phyloP scores from a whole-genome alignment of 306 rosid genomes.

The Fragaria vesca region DNA sequence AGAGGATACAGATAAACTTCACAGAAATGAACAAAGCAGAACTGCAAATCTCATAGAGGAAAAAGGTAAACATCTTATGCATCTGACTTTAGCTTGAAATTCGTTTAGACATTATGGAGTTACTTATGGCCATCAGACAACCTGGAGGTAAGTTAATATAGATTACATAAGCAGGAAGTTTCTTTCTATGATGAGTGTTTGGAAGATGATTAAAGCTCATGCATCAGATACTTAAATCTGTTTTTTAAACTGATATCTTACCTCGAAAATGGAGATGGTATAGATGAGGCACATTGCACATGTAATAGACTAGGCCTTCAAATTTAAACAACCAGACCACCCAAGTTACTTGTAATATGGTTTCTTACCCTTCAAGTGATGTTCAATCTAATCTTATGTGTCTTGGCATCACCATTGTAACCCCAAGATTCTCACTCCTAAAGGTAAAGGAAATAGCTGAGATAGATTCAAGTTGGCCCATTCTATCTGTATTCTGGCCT shows the following conservation, averaged over 20 bases:
- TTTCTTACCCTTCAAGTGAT: background rate
- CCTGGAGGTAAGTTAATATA: background rate
- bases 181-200: constrained; percentile 2
- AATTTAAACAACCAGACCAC: background rate
- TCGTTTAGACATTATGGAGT: background rate
- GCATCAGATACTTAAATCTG: background rate
- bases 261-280: background rate
- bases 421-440: no score
- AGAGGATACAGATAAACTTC: constrained; percentile 52
- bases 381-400: background rate
- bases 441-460: no score
- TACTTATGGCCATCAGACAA: background rate
- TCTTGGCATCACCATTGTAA: no score
- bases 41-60: constrained; percentile 50
- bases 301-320: background rate
- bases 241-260: background rate
- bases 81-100: constrained; percentile 13
- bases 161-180: background rate
- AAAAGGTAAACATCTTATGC: constrained; percentile 51
- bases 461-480: no score
- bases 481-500: no score
- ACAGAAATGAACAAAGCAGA: constrained; percentile 55
- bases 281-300: background rate
- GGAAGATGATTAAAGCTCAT: constrained; percentile 9
- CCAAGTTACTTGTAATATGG: background rate